phyloP scores from a whole-genome alignment of 2,329 filamentous ascomycete species.

The Lasiodiplodia hormozganensis region DNA sequence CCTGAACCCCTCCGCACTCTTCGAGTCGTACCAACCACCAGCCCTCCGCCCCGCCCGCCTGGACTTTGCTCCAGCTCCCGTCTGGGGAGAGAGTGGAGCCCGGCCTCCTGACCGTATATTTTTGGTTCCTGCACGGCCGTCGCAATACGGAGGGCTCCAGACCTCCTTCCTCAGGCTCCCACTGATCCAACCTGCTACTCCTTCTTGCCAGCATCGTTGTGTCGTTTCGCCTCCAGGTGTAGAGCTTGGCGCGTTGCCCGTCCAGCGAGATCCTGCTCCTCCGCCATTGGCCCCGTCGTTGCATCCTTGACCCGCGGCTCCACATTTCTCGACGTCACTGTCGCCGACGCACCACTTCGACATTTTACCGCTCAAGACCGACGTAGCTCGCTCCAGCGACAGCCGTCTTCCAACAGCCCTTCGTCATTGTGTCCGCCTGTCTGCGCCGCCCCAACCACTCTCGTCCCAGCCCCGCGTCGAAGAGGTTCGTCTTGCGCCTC shows the following conservation, averaged over 20 bases:
- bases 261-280: constrained; percentile 19
- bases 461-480: background rate
- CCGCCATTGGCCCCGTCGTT: constrained; percentile 26
- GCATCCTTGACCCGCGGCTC: constrained; percentile 27
- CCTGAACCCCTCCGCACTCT: constrained; percentile 1
- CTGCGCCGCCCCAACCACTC: background rate
- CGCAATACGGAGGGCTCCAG: constrained; percentile 8
- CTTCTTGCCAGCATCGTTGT: background rate
- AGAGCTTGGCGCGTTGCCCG: constrained; percentile 17
- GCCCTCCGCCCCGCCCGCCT: background rate
- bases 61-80: background rate
- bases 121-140: constrained; percentile 25
- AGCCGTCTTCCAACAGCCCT: background rate
- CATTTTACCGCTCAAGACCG: constrained; percentile 4
- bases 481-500: constrained; percentile 5
- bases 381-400: constrained; percentile 4
- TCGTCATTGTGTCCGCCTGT: background rate
- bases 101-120: constrained; percentile 27
- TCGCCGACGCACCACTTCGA: constrained; percentile 20
- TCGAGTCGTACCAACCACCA: background rate
- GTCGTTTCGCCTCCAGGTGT: constrained; percentile 21
- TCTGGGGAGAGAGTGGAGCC: constrained; percentile 24
- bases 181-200: constrained; percentile 4
- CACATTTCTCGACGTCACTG: constrained; percentile 30
- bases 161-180: constrained; percentile 18